phyloP scores from a whole-genome alignment of 2,329 filamentous ascomycete genomes.

The Xylariaceae sp. region DNA sequence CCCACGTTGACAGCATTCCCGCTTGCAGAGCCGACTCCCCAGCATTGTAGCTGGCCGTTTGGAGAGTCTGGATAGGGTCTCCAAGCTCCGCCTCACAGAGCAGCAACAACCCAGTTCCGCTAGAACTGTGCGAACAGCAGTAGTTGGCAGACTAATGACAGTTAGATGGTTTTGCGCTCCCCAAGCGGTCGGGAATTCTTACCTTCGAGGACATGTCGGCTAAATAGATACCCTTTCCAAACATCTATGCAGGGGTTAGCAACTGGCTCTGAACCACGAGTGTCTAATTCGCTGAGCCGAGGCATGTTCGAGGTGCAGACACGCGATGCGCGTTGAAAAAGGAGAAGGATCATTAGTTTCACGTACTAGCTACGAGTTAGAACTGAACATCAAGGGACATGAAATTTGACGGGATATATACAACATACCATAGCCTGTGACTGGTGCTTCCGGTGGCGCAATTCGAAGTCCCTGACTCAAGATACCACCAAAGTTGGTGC shows the following conservation, averaged over 20 bases:
- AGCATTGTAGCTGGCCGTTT: slow-evolving; percentile 54
- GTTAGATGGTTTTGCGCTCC: slow-evolving; percentile 11
- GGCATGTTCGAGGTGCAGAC: not conserved
- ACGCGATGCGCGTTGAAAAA: not conserved
- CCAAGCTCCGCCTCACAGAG: slow-evolving; percentile 83
- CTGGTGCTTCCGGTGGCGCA: slow-evolving; percentile 76
- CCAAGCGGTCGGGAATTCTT: slow-evolving; percentile 6
- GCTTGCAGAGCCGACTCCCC: slow-evolving; percentile 55
- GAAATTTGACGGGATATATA: not conserved
- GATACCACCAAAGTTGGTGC: slow-evolving; percentile 82
- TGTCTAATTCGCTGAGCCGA: not conserved
- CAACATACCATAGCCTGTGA: slow-evolving; percentile 44
- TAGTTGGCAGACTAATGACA: slow-evolving; percentile 60
- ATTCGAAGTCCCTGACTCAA: slow-evolving; percentile 85
- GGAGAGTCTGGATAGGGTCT: slow-evolving; percentile 63
- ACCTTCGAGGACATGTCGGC: slow-evolving; percentile 75
- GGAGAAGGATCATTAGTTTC: not conserved
- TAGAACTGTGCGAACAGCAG: slow-evolving; percentile 58
- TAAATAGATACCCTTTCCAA: slow-evolving; percentile 84
- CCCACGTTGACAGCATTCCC: slow-evolving; percentile 63
- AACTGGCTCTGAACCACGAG: slow-evolving; percentile 30
- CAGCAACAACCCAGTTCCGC: slow-evolving; percentile 66
- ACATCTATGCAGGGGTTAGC: slow-evolving; percentile 54
- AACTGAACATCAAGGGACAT: not conserved
- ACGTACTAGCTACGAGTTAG: slow-evolving; percentile 14